Evolutionary conservation across 164 flowering plant genomes (phyloP), one percentile per base, ranked within the genome.

Genomic region (Sextonia rubra): DNA sequence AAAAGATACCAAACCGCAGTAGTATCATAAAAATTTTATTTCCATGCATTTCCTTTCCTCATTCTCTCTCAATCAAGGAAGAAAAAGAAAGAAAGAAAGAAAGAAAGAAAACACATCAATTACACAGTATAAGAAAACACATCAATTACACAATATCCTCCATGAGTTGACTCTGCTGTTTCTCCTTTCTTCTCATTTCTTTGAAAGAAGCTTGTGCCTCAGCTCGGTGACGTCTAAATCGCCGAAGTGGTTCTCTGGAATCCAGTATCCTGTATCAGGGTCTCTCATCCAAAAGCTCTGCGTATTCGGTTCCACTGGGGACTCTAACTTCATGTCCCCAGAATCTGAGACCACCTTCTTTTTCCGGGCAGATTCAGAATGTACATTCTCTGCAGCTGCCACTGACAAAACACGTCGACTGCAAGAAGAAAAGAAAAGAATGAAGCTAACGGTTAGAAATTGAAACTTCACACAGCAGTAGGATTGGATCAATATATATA

Each of bases 221-320:
- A 85, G 77, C 8, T 86, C 87, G 1, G 69, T 86, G 14, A 67
- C 84, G 79, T 88, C 88, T 27, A 75, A 47, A 4, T 82, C 81
- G 15, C 69, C 79, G 26, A 83, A 77, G 61, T 85, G 89, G 69
- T 17, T 80, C 82, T 88, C 89, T 0, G 91, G 91, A 56, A 85
- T 74, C 88, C 88, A 88, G 68, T 86, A 77, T 18, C 92, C 90
- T 0, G 85, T 85, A 69, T 75, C 78, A 0, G 92, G 90, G 71
- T 88, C 87, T 81, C 70, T 82, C 90, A 85, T 88, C 92, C 90
- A 88, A 52, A 52, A 52, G 61, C 70, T 84, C 2, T 12, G 69
- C 60, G 80, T 49, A 26, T 77, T 70, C 30, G 1, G 20, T 52
- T 52, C 64, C 3, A 2, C 47, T 14, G 49, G 69, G 0, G 25